These are phyloP conservation scores for Aureobasidium sp. DNA, from an alignment of 2,329 filamentous ascomycete species.

Conservation along the genomic window DNA sequence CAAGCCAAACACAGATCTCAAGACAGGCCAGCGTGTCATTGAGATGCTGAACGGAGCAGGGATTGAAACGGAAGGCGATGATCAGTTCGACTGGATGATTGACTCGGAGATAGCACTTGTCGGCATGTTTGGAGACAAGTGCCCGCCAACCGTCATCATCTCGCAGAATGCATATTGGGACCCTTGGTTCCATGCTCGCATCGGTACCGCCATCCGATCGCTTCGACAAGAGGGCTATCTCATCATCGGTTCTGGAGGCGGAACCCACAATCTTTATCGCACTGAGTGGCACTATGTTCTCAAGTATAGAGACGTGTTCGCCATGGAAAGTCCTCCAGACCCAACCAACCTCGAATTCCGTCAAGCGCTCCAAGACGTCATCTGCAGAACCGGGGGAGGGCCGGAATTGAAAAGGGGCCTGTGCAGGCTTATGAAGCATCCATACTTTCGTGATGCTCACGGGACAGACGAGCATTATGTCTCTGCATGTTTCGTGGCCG, in stretches of 20 bases:
- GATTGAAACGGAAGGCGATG: constrained; percentile 59
- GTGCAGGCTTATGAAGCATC: constrained; percentile 73
- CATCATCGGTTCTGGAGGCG: constrained; percentile 65
- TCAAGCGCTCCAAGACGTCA: constrained; percentile 68
- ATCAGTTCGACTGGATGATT: constrained; percentile 75
- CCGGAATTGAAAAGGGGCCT: constrained; percentile 61
- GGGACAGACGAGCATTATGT: constrained; percentile 78
- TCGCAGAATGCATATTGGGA: constrained; percentile 62
- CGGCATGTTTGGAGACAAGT: constrained; percentile 71
- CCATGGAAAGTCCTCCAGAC: constrained; percentile 64
- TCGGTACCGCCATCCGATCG: constrained; percentile 64
- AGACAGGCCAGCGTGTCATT: constrained; percentile 58
- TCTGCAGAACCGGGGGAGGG: constrained; percentile 61
- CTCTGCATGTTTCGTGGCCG: constrained; percentile 69
- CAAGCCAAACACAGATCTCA: constrained; percentile 66
- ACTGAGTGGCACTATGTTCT: constrained; percentile 73
- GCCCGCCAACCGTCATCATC: constrained; percentile 70
- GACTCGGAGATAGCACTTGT: constrained; percentile 75
- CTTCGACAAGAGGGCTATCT: constrained; percentile 63
- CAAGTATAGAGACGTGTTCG: constrained; percentile 68
- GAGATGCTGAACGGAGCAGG: constrained; percentile 55
- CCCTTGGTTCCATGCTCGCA: constrained; percentile 61
- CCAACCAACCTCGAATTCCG: constrained; percentile 70
- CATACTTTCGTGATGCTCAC: constrained; percentile 72
- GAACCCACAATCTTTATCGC: constrained; percentile 77